phyloP scores from a whole-genome alignment of 192 early-diverging fungal genomes.

The Funneliformis mosseae region DNA sequence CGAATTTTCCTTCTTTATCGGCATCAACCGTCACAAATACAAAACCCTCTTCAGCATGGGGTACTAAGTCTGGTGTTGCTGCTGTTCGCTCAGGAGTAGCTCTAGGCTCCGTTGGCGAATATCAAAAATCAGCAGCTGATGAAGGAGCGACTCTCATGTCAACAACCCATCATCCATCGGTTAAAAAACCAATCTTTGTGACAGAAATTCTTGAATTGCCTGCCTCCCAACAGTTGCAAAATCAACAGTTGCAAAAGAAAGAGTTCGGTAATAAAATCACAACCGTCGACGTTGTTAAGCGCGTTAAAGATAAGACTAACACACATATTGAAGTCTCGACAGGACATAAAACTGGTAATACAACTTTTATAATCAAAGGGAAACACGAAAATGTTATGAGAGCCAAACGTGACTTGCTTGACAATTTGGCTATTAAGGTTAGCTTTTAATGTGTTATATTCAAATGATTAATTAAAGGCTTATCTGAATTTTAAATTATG shows the following conservation, averaged over 20 bases:
- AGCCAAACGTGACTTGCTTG: constrained; percentile 78
- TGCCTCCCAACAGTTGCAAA: constrained; percentile 30
- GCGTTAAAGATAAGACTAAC: constrained; percentile 64
- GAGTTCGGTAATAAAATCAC: constrained; percentile 38
- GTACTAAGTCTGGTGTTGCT: constrained; percentile 3
- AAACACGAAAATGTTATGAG: constrained; percentile 73
- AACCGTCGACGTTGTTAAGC: constrained; percentile 59
- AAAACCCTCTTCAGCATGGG: constrained; percentile 8
- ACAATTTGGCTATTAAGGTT: constrained; percentile 71
- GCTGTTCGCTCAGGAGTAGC: not conserved
- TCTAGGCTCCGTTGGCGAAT: not conserved
- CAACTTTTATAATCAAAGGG: constrained; percentile 87
- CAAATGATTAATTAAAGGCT: too few relatives aligned
- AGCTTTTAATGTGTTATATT: constrained; percentile 2
- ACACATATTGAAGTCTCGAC: constrained; percentile 87
- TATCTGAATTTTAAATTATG: not conserved
- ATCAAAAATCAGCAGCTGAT: not conserved
- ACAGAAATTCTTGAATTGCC: constrained; percentile 30
- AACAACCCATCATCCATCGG: not conserved
- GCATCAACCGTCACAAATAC: not conserved
- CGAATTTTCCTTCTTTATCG: constrained; percentile 24
- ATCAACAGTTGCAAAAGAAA: constrained; percentile 30
- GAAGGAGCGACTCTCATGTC: not conserved
- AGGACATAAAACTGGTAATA: constrained; percentile 65
- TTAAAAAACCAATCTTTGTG: not conserved